Evolutionary conservation across 1,284 basidiomycete species (phyloP).

Genomic region (Ceratobasidium sp.): DNA sequence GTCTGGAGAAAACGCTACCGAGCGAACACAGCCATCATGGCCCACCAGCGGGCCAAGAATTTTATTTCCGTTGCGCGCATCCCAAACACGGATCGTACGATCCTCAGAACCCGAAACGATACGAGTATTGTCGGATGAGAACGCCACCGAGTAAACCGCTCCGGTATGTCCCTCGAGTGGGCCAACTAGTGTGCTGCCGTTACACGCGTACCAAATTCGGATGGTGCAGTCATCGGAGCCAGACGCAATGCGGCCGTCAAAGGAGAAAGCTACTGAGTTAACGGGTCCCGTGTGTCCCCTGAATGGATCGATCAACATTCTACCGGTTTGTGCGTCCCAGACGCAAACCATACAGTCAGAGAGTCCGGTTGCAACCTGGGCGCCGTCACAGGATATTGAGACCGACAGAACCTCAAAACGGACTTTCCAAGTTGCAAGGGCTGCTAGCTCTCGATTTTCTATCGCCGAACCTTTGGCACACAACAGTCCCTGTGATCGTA

Average conservation of each 20-base stretch:
- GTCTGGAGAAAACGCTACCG: no score
- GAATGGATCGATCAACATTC: conserved; percentile 20
- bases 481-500: background rate
- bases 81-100: conserved; percentile 27
- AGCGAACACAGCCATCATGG: no score
- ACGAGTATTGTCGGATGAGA: conserved; percentile 21
- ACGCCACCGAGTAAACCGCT: conserved; percentile 28
- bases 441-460: background rate
- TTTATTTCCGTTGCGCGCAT: background rate
- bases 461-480: background rate
- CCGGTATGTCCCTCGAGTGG: conserved; percentile 1
- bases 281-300: conserved; percentile 51
- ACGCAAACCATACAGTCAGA: conserved; percentile 12
- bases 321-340: conserved; percentile 24
- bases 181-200: background rate
- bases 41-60: no score
- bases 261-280: conserved; percentile 58
- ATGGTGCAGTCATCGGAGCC: conserved; percentile 26
- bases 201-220: conserved; percentile 42
- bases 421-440: background rate
- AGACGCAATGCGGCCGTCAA: conserved; percentile 53
- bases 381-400: conserved; percentile 30
- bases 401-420: background rate
- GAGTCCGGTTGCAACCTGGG: conserved; percentile 11
- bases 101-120: conserved; percentile 25